Base-by-base conservation (phyloP, 2,329 filamentous ascomycete genomes). In the Trichoderma sp. region DNA sequence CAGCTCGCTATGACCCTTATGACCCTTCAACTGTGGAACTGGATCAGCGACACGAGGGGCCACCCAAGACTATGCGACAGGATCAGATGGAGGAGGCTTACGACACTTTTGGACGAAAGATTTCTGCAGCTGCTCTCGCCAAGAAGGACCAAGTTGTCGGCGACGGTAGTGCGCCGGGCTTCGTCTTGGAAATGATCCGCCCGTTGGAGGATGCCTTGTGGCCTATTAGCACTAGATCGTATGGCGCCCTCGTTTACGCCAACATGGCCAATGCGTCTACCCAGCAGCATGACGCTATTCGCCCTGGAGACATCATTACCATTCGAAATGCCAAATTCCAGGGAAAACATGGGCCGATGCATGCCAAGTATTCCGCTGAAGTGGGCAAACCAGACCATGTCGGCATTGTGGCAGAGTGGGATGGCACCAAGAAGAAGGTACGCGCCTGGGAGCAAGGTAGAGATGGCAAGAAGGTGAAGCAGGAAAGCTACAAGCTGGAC, bases 351-450 rank as follows among this genome's bases (percentile, higher is more conserved):
- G 96, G 96, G 1, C 87, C 94, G 5, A 94, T 99, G 91, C 94
- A 98, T 77, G 91, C 92, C 73, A 98, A 97, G 79, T 99, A 99
- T 79, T 90, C 86, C 59, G 83, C 89, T 64, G 96, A 99, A 74
- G 92, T 97, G 1, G 94, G 94, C 72, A 96, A 93, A 77, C 88
- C 88, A 4, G 93, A 95, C 72, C 96, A 99, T 76, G 95, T 98
- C 0, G 96, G 88, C 2, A 83, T 99, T 2, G 95, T 99, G 4
- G 88, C 93, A 11, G 96, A 99, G 79, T 99, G 96, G 96, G 96
- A 99, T 79, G 96, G 96, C 3, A 97, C 93, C 51, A 97, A 97
- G 87, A 97, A 97, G 86, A 97, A 98, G 85, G 91, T 99, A 30
- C 84, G 94, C 32, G 94, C 91, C 1, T 98, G 93, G 92, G 96